Evolutionary conservation across 371 early-diverging fungal species (phyloP).

Genomic region (Mucor plumbeus): DNA sequence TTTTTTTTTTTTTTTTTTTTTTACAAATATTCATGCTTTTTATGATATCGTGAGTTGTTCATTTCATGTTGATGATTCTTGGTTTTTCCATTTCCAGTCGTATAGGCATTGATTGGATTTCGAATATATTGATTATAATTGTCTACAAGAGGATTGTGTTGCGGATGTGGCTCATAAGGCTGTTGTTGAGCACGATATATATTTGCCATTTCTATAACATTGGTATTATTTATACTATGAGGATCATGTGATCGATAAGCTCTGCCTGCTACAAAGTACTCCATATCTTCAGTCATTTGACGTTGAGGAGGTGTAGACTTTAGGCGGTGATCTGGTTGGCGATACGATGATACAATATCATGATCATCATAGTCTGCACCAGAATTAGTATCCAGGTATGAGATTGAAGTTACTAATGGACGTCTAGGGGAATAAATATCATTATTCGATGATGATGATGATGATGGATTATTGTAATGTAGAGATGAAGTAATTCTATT

Average conservation of each 20-base stretch:
- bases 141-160: not conserved
- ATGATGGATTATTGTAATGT: not conserved
- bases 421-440: conserved; percentile 19
- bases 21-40: too few relatives aligned
- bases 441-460: too few relatives aligned
- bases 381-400: not conserved
- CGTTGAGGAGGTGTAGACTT: not conserved
- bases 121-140: conserved; percentile 15
- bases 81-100: conserved; percentile 2
- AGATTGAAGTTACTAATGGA: conserved; percentile 8
- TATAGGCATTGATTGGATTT: conserved; percentile 11
- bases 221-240: conserved; percentile 11
- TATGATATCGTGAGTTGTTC: not conserved
- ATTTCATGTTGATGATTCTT: conserved; percentile 5
- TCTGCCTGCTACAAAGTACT: conserved; percentile 32
- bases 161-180: conserved; percentile 13
- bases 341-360: not conserved
- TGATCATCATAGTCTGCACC: not conserved
- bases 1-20: too few relatives aligned
- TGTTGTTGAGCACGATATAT: conserved; percentile 24
- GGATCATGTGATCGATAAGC: conserved; percentile 28
- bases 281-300: conserved; percentile 21
- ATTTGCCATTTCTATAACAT: conserved; percentile 33
- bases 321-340: conserved; percentile 4
- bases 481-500: conserved; percentile 11